phyloP scores from a whole-genome alignment of 768 basidiomycete species.

The Trametes elegans region DNA sequence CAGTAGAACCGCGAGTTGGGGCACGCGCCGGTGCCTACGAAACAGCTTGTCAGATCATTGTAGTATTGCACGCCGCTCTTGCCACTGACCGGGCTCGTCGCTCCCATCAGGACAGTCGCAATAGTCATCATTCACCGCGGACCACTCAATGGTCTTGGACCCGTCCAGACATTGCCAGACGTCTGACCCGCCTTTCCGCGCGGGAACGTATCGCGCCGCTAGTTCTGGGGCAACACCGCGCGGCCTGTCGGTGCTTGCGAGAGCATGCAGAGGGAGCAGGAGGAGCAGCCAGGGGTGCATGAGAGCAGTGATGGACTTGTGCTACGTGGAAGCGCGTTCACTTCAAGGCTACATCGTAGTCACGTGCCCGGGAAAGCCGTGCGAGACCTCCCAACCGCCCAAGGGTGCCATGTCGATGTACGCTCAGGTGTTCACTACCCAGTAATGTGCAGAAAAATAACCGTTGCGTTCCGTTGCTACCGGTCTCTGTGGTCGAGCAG shows the following conservation, averaged over 20 bases:
- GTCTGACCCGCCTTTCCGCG: constrained; percentile 38
- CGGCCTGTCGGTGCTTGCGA: constrained; percentile 41
- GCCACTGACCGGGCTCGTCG: constrained; percentile 81
- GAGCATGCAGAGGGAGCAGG: constrained; percentile 22
- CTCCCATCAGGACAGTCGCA: constrained; percentile 96
- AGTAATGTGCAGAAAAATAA: too few species aligned
- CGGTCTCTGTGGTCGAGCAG: too few species aligned
- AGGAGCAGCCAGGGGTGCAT: constrained; percentile 29
- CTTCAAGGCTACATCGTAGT: neutral
- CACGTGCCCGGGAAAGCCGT: constrained; percentile 7
- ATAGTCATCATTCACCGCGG: constrained; percentile 88
- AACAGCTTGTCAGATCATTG: constrained; percentile 7
- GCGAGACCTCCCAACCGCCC: neutral
- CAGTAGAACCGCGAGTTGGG: constrained; percentile 78
- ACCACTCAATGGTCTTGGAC: constrained; percentile 73
- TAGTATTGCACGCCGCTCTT: neutral
- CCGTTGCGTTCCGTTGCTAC: too few species aligned
- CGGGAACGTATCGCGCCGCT: constrained; percentile 53
- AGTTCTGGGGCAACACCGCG: constrained; percentile 58
- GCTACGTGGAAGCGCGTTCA: constrained; percentile 20
- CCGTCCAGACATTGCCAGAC: constrained; percentile 82
- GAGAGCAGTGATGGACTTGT: constrained; percentile 13
- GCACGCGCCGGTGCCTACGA: constrained; percentile 81
- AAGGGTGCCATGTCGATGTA: too few species aligned
- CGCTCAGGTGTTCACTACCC: too few species aligned